Evolutionary conservation across 2,329 filamentous ascomycete species (phyloP).

Genomic region (Penicillium thymicola): DNA sequence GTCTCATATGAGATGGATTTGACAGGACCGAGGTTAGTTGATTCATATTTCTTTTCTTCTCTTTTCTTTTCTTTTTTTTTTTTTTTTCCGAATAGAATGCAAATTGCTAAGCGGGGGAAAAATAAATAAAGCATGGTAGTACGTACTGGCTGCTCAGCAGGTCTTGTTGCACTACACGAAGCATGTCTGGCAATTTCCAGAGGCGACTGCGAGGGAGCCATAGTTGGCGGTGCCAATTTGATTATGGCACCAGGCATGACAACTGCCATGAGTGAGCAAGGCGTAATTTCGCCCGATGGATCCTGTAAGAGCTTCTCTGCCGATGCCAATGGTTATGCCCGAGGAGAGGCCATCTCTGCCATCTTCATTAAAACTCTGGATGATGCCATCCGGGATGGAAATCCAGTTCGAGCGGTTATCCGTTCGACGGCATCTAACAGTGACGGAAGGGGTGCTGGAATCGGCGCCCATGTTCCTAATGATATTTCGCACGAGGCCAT

Average conservation of each 20-base stretch:
- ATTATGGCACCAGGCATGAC: constrained; percentile 29
- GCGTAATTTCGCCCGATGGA: constrained; percentile 33
- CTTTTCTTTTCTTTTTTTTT: too few species aligned
- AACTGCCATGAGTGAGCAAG: constrained; percentile 29
- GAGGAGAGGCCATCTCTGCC: constrained; percentile 31
- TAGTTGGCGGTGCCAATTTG: constrained; percentile 36
- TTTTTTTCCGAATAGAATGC: background rate
- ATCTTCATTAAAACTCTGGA: constrained; percentile 27
- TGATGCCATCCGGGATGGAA: background rate
- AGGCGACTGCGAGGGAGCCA: constrained; percentile 18
- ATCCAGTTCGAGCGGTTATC: background rate
- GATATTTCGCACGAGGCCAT: background rate
- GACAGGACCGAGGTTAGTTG: constrained; percentile 21
- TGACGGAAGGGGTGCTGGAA: background rate
- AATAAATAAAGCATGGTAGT: constrained; percentile 17
- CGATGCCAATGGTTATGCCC: constrained; percentile 30
- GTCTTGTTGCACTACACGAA: constrained; percentile 30
- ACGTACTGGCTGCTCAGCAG: constrained; percentile 38
- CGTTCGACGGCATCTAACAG: background rate
- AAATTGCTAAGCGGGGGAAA: background rate
- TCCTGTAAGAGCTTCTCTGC: constrained; percentile 27
- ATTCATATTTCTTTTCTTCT: background rate
- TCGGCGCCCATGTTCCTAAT: background rate
- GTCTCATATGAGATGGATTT: constrained; percentile 28
- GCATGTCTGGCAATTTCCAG: constrained; percentile 23